These are phyloP conservation scores for Sugiyamaella qingdaonensis DNA, from an alignment of 805 yeast species.

Conservation along the genomic window DNA sequence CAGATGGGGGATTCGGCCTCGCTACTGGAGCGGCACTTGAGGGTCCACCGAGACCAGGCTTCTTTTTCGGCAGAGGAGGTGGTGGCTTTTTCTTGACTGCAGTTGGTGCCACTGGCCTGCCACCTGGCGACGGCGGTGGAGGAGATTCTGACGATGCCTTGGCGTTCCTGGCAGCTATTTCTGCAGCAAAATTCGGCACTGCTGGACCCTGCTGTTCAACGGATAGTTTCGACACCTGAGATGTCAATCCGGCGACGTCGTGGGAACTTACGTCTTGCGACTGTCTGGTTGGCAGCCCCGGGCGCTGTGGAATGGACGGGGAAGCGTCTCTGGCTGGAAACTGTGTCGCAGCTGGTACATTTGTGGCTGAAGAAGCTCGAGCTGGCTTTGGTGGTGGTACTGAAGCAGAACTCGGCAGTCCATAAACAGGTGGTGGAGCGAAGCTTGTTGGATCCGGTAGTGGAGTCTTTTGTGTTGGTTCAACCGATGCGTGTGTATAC, in stretches of 20 bases:
- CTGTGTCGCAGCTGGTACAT: not conserved
- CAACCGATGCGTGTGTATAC: too few relatives aligned
- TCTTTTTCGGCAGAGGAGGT: slow-evolving; percentile 24
- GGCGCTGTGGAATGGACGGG: not conserved
- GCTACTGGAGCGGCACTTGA: not conserved
- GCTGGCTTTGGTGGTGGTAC: slow-evolving; percentile 3
- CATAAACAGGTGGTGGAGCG: slow-evolving; percentile 13
- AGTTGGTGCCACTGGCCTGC: not conserved
- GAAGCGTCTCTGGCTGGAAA: not conserved
- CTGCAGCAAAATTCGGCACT: slow-evolving; percentile 32
- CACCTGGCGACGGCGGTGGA: slow-evolving; percentile 17
- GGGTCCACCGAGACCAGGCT: slow-evolving; percentile 15
- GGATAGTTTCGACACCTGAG: not conserved
- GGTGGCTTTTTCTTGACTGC: slow-evolving; percentile 21
- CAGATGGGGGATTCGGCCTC: not conserved
- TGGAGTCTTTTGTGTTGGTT: slow-evolving; percentile 14
- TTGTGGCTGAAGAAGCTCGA: not conserved
- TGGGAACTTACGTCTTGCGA: not conserved
- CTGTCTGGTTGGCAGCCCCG: not conserved
- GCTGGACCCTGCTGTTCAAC: not conserved
- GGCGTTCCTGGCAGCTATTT: slow-evolving; percentile 26
- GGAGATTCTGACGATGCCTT: slow-evolving; percentile 2
- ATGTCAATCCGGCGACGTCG: not conserved
- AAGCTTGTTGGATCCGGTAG: slow-evolving; percentile 25
- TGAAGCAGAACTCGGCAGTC: slow-evolving; percentile 2